Conservation (phyloP, 2,329 filamentous ascomycete species). For the Phaeophleospora eucalypticola region DNA sequence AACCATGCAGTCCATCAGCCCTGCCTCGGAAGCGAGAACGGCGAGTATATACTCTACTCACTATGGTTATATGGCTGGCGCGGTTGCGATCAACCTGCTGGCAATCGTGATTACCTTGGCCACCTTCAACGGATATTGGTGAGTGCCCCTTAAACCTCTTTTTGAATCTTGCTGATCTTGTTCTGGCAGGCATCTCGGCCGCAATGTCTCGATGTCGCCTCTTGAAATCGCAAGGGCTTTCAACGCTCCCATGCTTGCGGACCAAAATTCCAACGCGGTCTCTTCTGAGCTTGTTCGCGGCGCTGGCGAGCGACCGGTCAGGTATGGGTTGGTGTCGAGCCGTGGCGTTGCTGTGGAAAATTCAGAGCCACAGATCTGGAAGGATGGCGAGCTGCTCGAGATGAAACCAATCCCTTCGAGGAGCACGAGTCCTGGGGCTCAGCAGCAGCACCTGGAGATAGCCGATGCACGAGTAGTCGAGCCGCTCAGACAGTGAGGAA, state of each 20-base stretch:
- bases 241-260: constrained; percentile 2
- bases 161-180: background rate
- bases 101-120: constrained; percentile 1
- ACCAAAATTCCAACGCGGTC: constrained; percentile 5
- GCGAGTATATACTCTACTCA: constrained; percentile 5
- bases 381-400: background rate
- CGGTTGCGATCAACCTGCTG: background rate
- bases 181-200: background rate
- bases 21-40: background rate
- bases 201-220: constrained; percentile 4
- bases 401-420: background rate
- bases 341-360: background rate
- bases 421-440: background rate
- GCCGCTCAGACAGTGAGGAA: background rate
- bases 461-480: background rate
- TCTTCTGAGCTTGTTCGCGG: constrained; percentile 1
- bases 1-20: background rate
- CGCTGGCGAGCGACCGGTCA: background rate
- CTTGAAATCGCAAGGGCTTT: constrained; percentile 8
- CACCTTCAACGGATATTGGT: background rate
- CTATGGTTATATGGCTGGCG: constrained; percentile 4
- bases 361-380: background rate
- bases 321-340: constrained; percentile 1
- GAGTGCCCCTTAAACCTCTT: background rate
- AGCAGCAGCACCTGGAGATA: background rate